A percentile compares a stretch with the other conserved stretches of the same genome.
Evolutionary conservation across 768 basidiomycete species (phyloP).

Genomic region (Gyrodon lividus): DNA sequence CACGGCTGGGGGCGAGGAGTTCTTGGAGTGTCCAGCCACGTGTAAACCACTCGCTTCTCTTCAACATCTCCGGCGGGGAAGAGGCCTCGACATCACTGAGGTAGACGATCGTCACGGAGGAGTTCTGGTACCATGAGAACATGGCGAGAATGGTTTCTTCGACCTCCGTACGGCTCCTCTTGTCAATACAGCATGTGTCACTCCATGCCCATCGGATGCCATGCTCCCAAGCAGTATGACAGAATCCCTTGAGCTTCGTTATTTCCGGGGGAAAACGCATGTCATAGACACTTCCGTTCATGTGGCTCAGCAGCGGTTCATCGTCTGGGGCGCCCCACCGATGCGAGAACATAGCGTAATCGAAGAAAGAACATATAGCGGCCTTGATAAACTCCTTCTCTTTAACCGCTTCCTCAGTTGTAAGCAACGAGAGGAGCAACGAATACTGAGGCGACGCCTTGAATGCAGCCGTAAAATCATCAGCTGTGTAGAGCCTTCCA

Average conservation of each 20-base stretch:
- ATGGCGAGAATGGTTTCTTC: slow-evolving; percentile 14
- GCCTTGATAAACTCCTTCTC: neutral
- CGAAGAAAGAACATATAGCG: neutral
- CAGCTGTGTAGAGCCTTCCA: neutral
- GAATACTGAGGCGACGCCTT: neutral
- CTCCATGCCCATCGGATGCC: slow-evolving; percentile 4
- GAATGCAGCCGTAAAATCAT: neutral
- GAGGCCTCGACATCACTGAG: slow-evolving; percentile 3
- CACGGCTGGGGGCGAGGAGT: neutral
- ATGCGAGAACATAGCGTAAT: slow-evolving; percentile 6
- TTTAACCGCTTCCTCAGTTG: neutral
- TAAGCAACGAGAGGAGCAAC: neutral
- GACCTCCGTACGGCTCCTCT: slow-evolving; percentile 12
- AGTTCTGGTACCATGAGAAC: slow-evolving; percentile 17
- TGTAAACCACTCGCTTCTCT: slow-evolving; percentile 1
- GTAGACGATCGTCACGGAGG: slow-evolving; percentile 13
- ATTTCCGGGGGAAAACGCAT: neutral
- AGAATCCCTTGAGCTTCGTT: neutral
- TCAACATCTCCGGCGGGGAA: neutral
- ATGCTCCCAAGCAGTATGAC: neutral
- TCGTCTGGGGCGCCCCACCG: neutral
- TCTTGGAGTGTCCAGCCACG: no score
- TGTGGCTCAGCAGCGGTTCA: slow-evolving; percentile 4
- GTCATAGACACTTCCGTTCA: slow-evolving; percentile 1
- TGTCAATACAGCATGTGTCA: slow-evolving; percentile 15